Base-by-base conservation (phyloP, 2,329 filamentous ascomycete genomes). In the Ambrosiella cleistominuta region DNA sequence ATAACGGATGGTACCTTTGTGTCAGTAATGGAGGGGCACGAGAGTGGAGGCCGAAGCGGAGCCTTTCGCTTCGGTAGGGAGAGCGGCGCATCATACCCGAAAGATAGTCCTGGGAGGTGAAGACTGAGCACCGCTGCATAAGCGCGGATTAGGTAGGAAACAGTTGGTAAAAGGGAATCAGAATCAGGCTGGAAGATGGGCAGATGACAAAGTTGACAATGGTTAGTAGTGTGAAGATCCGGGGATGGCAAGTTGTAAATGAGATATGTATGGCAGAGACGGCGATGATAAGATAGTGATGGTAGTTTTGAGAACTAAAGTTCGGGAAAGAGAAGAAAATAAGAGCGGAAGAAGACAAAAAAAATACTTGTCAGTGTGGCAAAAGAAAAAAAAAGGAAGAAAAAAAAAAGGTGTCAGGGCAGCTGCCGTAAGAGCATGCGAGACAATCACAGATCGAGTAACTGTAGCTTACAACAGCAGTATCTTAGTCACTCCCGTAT, bases 71-170 rank as follows among this genome's bases (percentile, higher is more conserved):
- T 47, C n/a, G 35, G 19, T 27, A 51, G 47, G 47, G 62, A 60
- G 66, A 63, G 60, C 40, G 36, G 13, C 17, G 38, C 17, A 39
- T 72, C 78, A 67, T 72, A 85, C 82, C 82, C 81, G 82, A 86
- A 72, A 86, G 79, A 78, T 86, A 86, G 78, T 86, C 82, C 82
- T 90, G 86, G 74, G 85, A 90, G 75, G 86, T 90, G 77, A 88
- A 90, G 72, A 84, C 79, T 72, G 86, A 88, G 74, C 80, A 78
- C 79, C 83, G 83, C 84, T 83, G 85, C 85, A 89, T 89, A 60
- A 83, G 83, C 78, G 82, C 84, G 76, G 77, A 72, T 77, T 71
- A 66, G 63, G 66, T 67, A 60, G 64, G 64, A 64, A 65, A 64
- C 67, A 68, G 63, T 66, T 63, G 69, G 65, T 66, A 65, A 60